phyloP scores from a whole-genome alignment of 2,329 filamentous ascomycete species.

The Lachnellula hyalina region DNA sequence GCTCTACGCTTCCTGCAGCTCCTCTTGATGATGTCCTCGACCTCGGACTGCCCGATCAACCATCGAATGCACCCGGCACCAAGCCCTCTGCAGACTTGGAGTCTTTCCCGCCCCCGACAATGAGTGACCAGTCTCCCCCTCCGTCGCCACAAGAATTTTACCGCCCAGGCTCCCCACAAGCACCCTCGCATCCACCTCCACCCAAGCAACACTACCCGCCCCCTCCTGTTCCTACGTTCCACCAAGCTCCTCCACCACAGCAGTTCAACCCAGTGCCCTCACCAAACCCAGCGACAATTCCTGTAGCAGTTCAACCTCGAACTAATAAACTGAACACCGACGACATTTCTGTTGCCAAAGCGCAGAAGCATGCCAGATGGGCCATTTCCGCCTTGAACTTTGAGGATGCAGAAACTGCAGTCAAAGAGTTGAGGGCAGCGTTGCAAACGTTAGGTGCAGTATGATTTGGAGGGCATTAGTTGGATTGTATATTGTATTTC shows the following conservation, averaged over 20 bases:
- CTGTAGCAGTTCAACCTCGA: slow-evolving; percentile 23
- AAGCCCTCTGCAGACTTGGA: slow-evolving; percentile 26
- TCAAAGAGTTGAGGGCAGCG: slow-evolving; percentile 75
- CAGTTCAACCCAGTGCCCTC: slow-evolving; percentile 1
- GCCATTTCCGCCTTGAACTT: slow-evolving; percentile 96
- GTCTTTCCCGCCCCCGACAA: slow-evolving; percentile 31
- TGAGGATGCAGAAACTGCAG: slow-evolving; percentile 86
- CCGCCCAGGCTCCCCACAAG: slow-evolving; percentile 17
- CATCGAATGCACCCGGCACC: slow-evolving; percentile 20
- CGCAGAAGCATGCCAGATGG: slow-evolving; percentile 95
- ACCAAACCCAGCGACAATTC: slow-evolving; percentile 24
- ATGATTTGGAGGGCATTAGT: slow-evolving; percentile 5
- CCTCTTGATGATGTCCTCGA: slow-evolving; percentile 21
- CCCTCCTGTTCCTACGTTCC: slow-evolving; percentile 10
- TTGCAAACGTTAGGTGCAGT: slow-evolving; percentile 40
- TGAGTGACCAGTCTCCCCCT: slow-evolving; percentile 8
- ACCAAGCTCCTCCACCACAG: slow-evolving; percentile 7
- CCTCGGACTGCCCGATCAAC: slow-evolving; percentile 25
- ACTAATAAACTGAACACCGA: slow-evolving; percentile 49
- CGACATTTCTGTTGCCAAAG: slow-evolving; percentile 65
- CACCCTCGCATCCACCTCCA: slow-evolving; percentile 28
- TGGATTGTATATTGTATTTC: slow-evolving; percentile 3
- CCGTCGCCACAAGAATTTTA: slow-evolving; percentile 34
- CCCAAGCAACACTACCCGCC: slow-evolving; percentile 2
- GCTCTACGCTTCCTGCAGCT: slow-evolving; percentile 25